Evolutionary conservation across 1,139 yeast genomes (phyloP).

Genomic region (Protomyces gravidus): DNA sequence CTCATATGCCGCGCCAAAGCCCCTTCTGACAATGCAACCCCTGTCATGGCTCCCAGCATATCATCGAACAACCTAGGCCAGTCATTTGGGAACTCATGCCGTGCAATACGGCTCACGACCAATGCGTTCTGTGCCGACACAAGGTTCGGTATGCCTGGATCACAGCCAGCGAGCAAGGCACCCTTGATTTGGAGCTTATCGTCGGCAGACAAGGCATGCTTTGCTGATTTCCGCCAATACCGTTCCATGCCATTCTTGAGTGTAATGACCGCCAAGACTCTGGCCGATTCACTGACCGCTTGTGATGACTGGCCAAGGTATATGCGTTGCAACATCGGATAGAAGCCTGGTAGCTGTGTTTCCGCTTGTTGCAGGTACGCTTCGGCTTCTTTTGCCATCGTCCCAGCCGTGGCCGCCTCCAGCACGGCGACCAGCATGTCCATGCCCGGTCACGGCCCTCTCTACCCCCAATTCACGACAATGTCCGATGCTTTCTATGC

Average conservation of each 20-base stretch:
- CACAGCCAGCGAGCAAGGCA: constrained; percentile 55
- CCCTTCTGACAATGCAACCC: constrained; percentile 43
- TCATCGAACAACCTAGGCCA: constrained; percentile 80
- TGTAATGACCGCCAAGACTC: constrained; percentile 85
- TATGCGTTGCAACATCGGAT: constrained; percentile 53
- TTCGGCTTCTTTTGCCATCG: constrained; percentile 3
- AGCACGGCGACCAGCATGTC: not conserved
- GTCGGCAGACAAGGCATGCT: constrained; percentile 54
- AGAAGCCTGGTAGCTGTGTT: constrained; percentile 40
- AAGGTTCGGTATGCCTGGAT: constrained; percentile 69
- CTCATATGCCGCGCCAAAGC: constrained; percentile 60
- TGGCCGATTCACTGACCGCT: constrained; percentile 52
- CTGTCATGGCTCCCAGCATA: not conserved
- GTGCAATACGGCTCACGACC: constrained; percentile 67
- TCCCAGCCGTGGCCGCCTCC: not conserved
- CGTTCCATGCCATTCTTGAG: constrained; percentile 82
- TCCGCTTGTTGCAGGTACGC: constrained; percentile 7
- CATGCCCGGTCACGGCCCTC: too few species aligned
- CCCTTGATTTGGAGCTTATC: constrained; percentile 64
- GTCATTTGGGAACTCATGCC: constrained; percentile 79
- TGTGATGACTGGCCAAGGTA: constrained; percentile 53
- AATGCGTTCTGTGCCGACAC: constrained; percentile 73
- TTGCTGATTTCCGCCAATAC: constrained; percentile 71
- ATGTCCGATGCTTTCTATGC: too few species aligned
- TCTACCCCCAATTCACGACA: too few species aligned